These are phyloP conservation scores for Xylariales sp. DNA, from an alignment of 2,329 filamentous ascomycete genomes.

Conservation along the genomic window DNA sequence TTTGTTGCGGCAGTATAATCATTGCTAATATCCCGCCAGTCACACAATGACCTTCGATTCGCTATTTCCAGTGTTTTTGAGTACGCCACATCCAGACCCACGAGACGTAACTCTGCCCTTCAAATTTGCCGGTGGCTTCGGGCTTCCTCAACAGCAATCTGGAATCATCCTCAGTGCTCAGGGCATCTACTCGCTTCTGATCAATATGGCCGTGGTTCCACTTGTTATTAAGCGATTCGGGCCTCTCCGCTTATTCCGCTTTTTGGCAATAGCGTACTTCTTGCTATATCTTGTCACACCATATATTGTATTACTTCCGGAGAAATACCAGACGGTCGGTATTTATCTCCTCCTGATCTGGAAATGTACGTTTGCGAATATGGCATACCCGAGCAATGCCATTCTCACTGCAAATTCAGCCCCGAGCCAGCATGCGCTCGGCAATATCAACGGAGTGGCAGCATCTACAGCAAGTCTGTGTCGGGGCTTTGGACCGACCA, in stretches of 20 bases:
- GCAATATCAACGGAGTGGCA: constrained; percentile 87
- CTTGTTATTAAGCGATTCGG: constrained; percentile 71
- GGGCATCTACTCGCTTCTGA: constrained; percentile 82
- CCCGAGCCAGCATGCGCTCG: constrained; percentile 76
- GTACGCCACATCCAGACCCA: constrained; percentile 3
- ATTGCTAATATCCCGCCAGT: no score
- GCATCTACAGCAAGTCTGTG: constrained; percentile 87
- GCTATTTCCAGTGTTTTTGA: constrained; percentile 86
- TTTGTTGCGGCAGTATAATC: no score
- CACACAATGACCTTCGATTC: constrained; percentile 97
- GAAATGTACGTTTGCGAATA: constrained; percentile 89
- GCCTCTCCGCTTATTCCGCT: constrained; percentile 74
- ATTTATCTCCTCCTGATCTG: constrained; percentile 76
- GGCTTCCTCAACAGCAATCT: constrained; percentile 75
- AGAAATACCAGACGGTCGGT: constrained; percentile 63
- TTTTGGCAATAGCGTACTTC: constrained; percentile 79
- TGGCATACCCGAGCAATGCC: constrained; percentile 85
- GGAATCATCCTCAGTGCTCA: constrained; percentile 86
- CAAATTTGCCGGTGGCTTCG: constrained; percentile 84
- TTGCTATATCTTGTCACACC: constrained; percentile 82
- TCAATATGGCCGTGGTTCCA: constrained; percentile 81
- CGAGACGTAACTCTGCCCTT: constrained; percentile 62
- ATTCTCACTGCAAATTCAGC: constrained; percentile 88
- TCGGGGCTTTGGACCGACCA: constrained; percentile 80
- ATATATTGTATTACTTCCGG: constrained; percentile 81